A percentile compares a stretch with the other conserved stretches of the same genome.
These are phyloP conservation scores for Acanthochlamys bracteata DNA, from an alignment of 106 monocot genomes.

Conservation along the genomic window DNA sequence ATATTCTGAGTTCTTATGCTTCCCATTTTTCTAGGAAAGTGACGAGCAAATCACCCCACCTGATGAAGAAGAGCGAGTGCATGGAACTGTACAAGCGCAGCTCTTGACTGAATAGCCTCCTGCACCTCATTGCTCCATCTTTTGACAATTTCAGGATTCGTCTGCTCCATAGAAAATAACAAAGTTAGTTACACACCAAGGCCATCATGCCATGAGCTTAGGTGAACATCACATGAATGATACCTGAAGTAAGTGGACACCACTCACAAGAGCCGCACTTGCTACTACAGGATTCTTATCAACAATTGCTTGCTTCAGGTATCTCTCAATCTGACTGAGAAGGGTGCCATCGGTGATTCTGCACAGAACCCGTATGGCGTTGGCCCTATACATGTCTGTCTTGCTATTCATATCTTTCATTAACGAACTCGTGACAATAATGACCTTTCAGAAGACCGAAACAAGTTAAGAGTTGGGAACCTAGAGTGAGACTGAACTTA, in stretches of 20 bases:
- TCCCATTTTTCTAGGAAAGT: not conserved
- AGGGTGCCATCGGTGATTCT: constrained; percentile 93
- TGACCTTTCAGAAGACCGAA: constrained; percentile 38
- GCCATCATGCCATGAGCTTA: not conserved
- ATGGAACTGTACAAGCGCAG: constrained; percentile 98
- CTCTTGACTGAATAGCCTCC: constrained; percentile 96
- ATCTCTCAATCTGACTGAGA: constrained; percentile 95
- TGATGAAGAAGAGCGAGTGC: constrained; percentile 96
- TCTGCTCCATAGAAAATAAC: constrained; percentile 24
- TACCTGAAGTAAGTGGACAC: constrained; percentile 95
- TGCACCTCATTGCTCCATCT: constrained; percentile 99
- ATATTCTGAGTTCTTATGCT: not conserved
- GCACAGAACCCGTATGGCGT: constrained; percentile 95
- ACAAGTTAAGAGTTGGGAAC: not conserved
- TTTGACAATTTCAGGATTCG: constrained; percentile 95
- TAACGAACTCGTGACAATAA: constrained; percentile 97
- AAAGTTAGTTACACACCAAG: not conserved
- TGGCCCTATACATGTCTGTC: constrained; percentile 98
- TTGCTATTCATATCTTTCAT: constrained; percentile 99
- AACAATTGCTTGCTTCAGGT: constrained; percentile 97
- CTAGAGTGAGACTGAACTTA: no score
- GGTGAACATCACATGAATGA: not conserved
- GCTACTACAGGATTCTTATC: constrained; percentile 99
- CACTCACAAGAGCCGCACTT: constrained; percentile 97
- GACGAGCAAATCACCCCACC: constrained; percentile 21